Evolutionary conservation across 306 rosid species (phyloP).

Genomic region (Sesbania bispinosa): DNA sequence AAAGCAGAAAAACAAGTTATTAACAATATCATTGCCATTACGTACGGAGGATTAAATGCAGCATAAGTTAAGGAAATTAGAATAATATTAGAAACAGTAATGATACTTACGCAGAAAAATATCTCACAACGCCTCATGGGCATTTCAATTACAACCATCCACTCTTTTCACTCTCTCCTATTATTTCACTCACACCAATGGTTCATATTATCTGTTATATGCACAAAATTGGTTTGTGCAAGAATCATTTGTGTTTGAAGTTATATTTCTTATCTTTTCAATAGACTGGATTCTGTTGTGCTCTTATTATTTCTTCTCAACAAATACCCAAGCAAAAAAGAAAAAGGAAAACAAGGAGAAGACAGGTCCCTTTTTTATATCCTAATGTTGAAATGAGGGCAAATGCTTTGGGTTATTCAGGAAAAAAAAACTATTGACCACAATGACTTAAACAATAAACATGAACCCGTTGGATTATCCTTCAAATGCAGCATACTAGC

Average conservation of each 20-base stretch:
- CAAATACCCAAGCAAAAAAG: not conserved
- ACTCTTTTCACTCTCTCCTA: not conserved
- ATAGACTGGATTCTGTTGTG: not conserved
- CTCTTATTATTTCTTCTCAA: not conserved
- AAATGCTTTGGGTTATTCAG: not conserved
- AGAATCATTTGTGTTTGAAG: not conserved
- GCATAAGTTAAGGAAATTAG: constrained; percentile 1
- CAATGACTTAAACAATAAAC: not conserved
- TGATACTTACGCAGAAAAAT: not conserved
- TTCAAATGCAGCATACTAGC: not conserved
- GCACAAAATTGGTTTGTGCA: not conserved
- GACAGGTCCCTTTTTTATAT: not conserved
- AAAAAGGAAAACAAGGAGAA: not conserved
- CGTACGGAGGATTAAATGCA: constrained; percentile 3
- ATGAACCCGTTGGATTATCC: not conserved
- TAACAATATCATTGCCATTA: not conserved
- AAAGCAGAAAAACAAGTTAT: constrained; percentile 7
- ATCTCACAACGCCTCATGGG: not conserved
- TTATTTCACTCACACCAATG: not conserved
- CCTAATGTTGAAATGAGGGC: not conserved
- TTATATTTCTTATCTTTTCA: constrained; percentile 12
- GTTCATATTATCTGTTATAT: not conserved
- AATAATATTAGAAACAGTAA: not conserved
- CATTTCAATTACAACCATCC: not conserved
- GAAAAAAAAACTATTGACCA: not conserved